Evolutionary conservation across 768 basidiomycete genomes (phyloP).

Genomic region (Boletus edulis): DNA sequence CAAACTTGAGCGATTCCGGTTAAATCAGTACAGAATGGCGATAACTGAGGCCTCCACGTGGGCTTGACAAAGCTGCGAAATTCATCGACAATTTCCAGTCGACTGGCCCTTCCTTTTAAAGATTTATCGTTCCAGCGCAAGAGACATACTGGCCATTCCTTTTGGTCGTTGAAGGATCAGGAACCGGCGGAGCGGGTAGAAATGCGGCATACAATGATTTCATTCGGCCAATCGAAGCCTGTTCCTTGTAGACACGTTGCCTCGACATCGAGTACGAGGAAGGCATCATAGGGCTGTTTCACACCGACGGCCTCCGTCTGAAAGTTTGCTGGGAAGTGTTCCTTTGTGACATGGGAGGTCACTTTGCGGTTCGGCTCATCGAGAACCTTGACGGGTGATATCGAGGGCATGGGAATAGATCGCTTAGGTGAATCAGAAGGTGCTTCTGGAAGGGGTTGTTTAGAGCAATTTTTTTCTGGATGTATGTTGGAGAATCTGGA

Average conservation of each 20-base stretch:
- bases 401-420: conserved; percentile 16
- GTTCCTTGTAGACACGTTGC: conserved; percentile 73
- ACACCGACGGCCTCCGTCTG: conserved; percentile 16
- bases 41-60: conserved; percentile 79
- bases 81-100: conserved; percentile 70
- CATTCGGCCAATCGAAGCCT: conserved; percentile 82
- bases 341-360: conserved; percentile 1
- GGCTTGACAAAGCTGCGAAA: conserved; percentile 89
- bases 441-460: background rate
- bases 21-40: conserved; percentile 79
- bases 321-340: background rate
- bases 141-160: conserved; percentile 95
- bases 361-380: conserved; percentile 1
- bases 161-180: conserved; percentile 30
- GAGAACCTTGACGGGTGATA: conserved; percentile 6
- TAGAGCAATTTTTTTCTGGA: background rate
- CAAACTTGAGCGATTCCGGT: conserved; percentile 93
- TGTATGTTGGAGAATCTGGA: background rate
- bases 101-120: conserved; percentile 46
- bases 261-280: conserved; percentile 88
- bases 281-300: conserved; percentile 65
- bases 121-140: conserved; percentile 75
- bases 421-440: background rate
- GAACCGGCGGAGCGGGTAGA: conserved; percentile 16
- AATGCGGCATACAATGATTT: conserved; percentile 75